Conservation (phyloP, 139 green algal species). For the Astrephomene gubernaculifera region DNA sequence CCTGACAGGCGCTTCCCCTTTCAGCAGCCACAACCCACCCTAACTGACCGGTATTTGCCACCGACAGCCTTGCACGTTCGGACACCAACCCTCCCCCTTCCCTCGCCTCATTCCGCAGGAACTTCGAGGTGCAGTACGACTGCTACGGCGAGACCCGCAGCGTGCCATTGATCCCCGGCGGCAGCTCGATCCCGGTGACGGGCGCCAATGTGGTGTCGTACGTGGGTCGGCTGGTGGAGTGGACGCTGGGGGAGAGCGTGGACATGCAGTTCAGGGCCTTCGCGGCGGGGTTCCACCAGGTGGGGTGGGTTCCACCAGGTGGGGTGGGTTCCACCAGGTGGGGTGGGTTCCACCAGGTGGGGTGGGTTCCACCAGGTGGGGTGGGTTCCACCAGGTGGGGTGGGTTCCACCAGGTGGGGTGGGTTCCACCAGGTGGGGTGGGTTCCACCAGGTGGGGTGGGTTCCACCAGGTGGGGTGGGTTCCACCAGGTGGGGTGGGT, state of each 20-base stretch:
- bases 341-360: no score
- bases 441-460: background rate
- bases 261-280: conserved; percentile 84
- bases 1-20: no score
- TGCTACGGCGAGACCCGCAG: conserved; percentile 64
- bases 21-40: no score
- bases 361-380: background rate
- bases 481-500: background rate
- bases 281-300: conserved; percentile 35
- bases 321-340: no score
- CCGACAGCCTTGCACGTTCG: no score
- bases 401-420: background rate
- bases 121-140: conserved; percentile 71
- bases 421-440: background rate
- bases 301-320: background rate
- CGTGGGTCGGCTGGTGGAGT: conserved; percentile 36
- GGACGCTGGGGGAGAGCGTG: conserved; percentile 72
- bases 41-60: no score
- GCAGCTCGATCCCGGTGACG: conserved; percentile 76
- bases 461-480: background rate
- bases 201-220: conserved; percentile 66
- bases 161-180: conserved; percentile 70
- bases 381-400: background rate
- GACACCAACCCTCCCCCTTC: no score
- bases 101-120: conserved; percentile 46